These are phyloP conservation scores for Agrostemma githago DNA, from an alignment of 148 eudicot genomes.

Conservation along the genomic window DNA sequence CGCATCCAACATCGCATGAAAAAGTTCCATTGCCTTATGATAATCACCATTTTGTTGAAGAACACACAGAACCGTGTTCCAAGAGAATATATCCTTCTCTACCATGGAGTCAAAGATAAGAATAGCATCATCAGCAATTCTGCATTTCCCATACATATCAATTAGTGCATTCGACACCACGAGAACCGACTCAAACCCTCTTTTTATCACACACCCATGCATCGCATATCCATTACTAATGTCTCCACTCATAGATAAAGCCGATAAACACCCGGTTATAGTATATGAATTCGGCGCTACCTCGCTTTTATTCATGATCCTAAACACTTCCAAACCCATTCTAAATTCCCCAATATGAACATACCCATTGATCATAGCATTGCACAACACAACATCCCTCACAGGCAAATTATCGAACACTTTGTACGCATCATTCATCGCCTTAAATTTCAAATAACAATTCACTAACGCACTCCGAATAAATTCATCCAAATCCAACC, in stretches of 20 bases:
- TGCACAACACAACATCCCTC: constrained; percentile 61
- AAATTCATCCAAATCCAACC: constrained; percentile 47
- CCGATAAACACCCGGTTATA: constrained; percentile 57
- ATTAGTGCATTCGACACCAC: constrained; percentile 56
- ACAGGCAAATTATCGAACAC: constrained; percentile 52
- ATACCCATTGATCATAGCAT: constrained; percentile 68
- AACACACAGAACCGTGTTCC: constrained; percentile 58
- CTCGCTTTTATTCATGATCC: constrained; percentile 40
- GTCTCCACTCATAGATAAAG: constrained; percentile 40
- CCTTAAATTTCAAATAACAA: constrained; percentile 42
- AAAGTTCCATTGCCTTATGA: constrained; percentile 39
- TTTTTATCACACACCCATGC: constrained; percentile 50
- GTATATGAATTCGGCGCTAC: constrained; percentile 38
- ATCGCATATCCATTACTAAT: constrained; percentile 43
- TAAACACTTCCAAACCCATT: constrained; percentile 40
- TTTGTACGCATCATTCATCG: constrained; percentile 31
- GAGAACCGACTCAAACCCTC: constrained; percentile 37
- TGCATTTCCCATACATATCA: constrained; percentile 77
- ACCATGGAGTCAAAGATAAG: constrained; percentile 38
- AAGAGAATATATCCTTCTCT: constrained; percentile 61
- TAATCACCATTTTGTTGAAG: constrained; percentile 55
- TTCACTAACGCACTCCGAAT: constrained; percentile 62
- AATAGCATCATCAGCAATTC: constrained; percentile 28
- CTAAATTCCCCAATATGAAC: constrained; percentile 50
- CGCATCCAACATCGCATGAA: constrained; percentile 38